Evolutionary conservation across 2,329 filamentous ascomycete species (phyloP), one percentile per base, ranked within the genome.

Genomic region (Colletotrichum cereale): DNA sequence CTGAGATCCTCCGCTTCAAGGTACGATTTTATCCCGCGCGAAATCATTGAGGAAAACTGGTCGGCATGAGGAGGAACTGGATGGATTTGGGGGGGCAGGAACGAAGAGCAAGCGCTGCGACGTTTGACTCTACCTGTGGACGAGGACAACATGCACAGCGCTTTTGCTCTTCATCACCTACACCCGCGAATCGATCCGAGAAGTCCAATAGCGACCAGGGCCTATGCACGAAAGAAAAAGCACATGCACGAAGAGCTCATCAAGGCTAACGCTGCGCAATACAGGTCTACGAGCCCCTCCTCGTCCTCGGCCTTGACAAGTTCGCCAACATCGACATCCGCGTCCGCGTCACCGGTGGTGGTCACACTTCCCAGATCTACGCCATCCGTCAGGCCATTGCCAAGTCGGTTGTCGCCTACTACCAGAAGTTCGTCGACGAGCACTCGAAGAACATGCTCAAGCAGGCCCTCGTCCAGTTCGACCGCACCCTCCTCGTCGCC

Each of bases 351-450:
- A 90, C 91, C 82, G 96, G 96, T 85, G 96, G 96, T 93, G 96
- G 96, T 88, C 96, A 98, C 90, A 95, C 93, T 77, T 97, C 94
- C 74, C 95, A 98, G 87, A 90, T 97, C 87, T 98, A 98, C 88
- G 96, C 96, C 84, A 94, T 98, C 90, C 95, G 96, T 81, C 96
- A 99, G 89, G 96, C 96, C 81, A 98, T 99, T 84, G 92, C 95
- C 89, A 99, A 98, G 92, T 93, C 92, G 81, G 94, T 97, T 84
- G 92, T 97, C 82, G 93, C 73, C 61, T 74, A 98, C 93, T 98
- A 98, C 93, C 96, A 98, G 89, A 98, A 99, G 91, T 99, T 92
- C 89, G 94, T 98, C 87, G 96, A 99, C 84, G 96, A 99, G 93
- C 95, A 98, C 93, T 94, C 93, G 89, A 99, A 99, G 93, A 98